Base-by-base conservation (phyloP, 2,329 filamentous ascomycete genomes). In the Rhinocladiella similis region DNA sequence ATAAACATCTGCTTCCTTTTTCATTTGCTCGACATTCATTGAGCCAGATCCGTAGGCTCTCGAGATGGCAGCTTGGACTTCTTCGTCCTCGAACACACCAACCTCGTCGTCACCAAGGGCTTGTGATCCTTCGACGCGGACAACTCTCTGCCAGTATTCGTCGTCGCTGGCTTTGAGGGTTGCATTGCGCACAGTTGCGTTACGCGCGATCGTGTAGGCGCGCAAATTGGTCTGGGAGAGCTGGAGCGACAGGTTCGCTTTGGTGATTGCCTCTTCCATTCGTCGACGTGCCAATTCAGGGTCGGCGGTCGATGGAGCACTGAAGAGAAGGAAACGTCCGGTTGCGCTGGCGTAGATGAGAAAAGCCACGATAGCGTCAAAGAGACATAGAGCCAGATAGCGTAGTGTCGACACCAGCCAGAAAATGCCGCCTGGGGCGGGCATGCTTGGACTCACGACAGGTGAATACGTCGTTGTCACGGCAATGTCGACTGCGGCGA, bases 311-410 rank as follows among this genome's bases (percentile, higher is more conserved):
- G 80, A 77, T 0, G 83, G 80, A 13, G 85, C 83, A 42, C 77
- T 75, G 46, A 78, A 76, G 19, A 84, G 82, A 63, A 95, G 90
- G 57, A 89, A 87, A 18, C 91, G 85, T 67, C 92, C 88, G 3
- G 94, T 97, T 14, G 85, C 83, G 2, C 88, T 86, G 3, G 94
- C 78, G 74, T 87, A 97, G 36, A 97, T 76, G 3, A 88, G 71
- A 50, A 76, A 80, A 0, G 84, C 89, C 0, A 94, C 72, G 0
- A 78, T 54, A 0, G 72, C 78, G 68, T 97, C 87, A 19, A 91
- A 78, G 0, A 77, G 63, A 0, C 85, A 86, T 2, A 97, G 82
- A 1, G 73, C 76, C 13, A 90, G 65, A 27, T 82, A 81, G 2
- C 94, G 86, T 51, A 82, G 76, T 1, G 83, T 74, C 1, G 85